Base-by-base conservation (phyloP, 78 protist species). In the Bigelowiella natans region DNA sequence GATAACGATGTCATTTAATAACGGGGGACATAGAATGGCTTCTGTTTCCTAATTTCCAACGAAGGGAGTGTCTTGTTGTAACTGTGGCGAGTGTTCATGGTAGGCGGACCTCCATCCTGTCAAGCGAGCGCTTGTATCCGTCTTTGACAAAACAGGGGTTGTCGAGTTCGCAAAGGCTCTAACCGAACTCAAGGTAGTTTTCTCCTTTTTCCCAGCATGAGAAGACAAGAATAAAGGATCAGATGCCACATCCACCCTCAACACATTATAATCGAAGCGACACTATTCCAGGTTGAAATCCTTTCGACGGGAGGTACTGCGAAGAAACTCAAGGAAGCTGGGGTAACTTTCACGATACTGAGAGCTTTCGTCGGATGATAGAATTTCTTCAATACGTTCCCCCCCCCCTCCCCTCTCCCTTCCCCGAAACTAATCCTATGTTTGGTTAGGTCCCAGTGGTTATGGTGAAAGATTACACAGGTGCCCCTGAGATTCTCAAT, bases 261-360 rank as follows among this genome's bases (percentile, higher is more conserved):
- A n/a, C n/a, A n/a, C n/a, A n/a, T n/a, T n/a, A n/a, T n/a, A n/a
- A n/a, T n/a, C n/a, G n/a, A n/a, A n/a, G n/a, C n/a, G n/a, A n/a
- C n/a, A n/a, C n/a, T n/a, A n/a, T n/a, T n/a, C n/a, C n/a, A 28
- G 39, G 26, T 64, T n/a, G 31, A 85, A 38, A 38, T 92, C 38
- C 91, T 92, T 18, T 92, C 93, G 63, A 92, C 93, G 1, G 93
- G 93, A 26, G 93, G 93, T 40, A 83, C 93, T n/a, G 93, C 93
- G 40, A 86, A 73, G 88, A 83, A 90, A 1, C 73, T 92, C 85
- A 38, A 63, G 39, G 93, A 92, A 1, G 93, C 93, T 0, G 93
- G 93, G 3, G 34, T 92, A 11, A 38, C 85, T 0, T n/a, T n/a
- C n/a, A n/a, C n/a, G n/a, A n/a, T n/a, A n/a, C n/a, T n/a, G n/a